phyloP scores from a whole-genome alignment of 2,329 filamentous ascomycete species.

The Scleromitrula shiraiana region DNA sequence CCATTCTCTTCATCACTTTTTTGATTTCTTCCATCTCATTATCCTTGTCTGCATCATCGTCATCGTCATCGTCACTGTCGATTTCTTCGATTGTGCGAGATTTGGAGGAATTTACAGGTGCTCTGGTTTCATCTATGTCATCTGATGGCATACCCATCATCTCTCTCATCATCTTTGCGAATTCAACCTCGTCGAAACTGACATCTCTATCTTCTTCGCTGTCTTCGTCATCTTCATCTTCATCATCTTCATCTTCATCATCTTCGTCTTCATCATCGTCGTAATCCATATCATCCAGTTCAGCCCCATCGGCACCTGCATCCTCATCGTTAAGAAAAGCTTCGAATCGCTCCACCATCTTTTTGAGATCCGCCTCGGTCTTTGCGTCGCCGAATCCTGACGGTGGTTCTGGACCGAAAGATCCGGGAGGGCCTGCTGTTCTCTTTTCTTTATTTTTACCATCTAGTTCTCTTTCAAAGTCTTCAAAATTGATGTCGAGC shows the following conservation, averaged over 20 bases:
- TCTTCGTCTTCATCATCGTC: constrained; percentile 41
- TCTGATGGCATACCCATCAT: constrained; percentile 65
- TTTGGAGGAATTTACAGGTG: constrained; percentile 4
- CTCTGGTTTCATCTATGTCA: constrained; percentile 8
- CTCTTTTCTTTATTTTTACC: constrained; percentile 37
- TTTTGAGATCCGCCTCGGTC: constrained; percentile 69
- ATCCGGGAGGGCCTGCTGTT: constrained; percentile 14
- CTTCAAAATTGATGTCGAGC: constrained; percentile 85
- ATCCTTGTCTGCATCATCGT: constrained; percentile 33
- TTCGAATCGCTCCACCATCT: constrained; percentile 92
- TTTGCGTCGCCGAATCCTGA: constrained; percentile 55
- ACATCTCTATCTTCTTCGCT: constrained; percentile 67
- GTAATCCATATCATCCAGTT: constrained; percentile 63
- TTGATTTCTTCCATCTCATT: constrained; percentile 54
- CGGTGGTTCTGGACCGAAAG: constrained; percentile 24
- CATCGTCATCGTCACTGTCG: constrained; percentile 31
- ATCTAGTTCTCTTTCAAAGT: constrained; percentile 75
- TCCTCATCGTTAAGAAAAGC: constrained; percentile 80
- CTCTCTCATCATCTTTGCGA: constrained; percentile 80
- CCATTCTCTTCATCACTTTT: constrained; percentile 60
- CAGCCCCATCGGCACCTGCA: constrained; percentile 71
- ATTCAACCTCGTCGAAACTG: constrained; percentile 78
- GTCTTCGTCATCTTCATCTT: constrained; percentile 43
- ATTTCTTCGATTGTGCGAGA: constrained; percentile 19
- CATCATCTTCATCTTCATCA: constrained; percentile 44